Evolutionary conservation across 108 stramenopile genomes (phyloP).

Genomic region (Chaetoceros tenuissimus): DNA sequence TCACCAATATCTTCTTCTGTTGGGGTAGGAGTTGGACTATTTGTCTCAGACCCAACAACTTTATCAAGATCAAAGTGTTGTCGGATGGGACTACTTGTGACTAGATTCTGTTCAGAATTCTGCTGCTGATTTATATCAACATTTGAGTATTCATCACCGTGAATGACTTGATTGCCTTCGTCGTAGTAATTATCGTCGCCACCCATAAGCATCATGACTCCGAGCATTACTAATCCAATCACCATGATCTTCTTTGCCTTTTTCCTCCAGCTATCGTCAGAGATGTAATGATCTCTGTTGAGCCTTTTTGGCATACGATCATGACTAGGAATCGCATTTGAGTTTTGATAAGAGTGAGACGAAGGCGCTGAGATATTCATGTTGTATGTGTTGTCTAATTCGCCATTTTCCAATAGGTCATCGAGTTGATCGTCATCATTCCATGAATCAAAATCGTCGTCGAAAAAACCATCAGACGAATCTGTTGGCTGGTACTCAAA

Average conservation of each 20-base stretch:
- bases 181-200: too few relatives aligned
- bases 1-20: too few relatives aligned
- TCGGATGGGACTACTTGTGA: too few relatives aligned
- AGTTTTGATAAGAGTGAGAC: neutral
- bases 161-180: too few relatives aligned
- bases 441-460: neutral
- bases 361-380: neutral
- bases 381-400: neutral
- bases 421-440: neutral
- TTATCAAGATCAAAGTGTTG: too few relatives aligned
- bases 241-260: neutral
- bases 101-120: too few relatives aligned
- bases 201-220: neutral
- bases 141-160: too few relatives aligned
- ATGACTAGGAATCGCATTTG: neutral
- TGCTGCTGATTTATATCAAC: too few relatives aligned
- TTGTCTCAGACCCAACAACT: too few relatives aligned
- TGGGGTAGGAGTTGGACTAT: too few relatives aligned
- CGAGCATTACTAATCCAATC: neutral
- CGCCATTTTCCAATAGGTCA: neutral
- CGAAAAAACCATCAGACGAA: neutral
- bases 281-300: neutral
- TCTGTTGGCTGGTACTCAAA: neutral
- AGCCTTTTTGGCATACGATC: neutral
- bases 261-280: neutral